Percentiles rank a stretch among this genome's conserved stretches.
These are phyloP conservation scores for Peziza echinospora DNA, from an alignment of 495 filamentous ascomycete genomes.

Conservation along the genomic window DNA sequence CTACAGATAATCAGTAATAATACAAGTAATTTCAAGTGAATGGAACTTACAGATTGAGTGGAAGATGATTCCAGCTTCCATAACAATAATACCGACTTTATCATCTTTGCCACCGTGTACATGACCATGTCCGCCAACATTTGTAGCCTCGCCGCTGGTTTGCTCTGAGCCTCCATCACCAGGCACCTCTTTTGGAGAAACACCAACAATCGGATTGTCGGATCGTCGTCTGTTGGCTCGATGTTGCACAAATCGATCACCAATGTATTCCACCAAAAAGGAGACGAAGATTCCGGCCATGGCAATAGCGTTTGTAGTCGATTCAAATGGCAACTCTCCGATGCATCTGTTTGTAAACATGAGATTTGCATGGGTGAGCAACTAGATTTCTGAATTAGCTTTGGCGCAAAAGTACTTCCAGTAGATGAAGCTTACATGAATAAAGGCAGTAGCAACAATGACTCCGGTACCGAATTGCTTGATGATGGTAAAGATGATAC, in stretches of 20 bases:
- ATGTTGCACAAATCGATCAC: conserved; percentile 27
- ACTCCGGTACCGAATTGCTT: conserved; percentile 59
- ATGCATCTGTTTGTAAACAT: conserved; percentile 45
- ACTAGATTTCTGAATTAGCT: conserved; percentile 1
- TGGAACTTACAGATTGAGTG: conserved; percentile 36
- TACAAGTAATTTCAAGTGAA: neutral
- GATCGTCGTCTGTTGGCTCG: neutral
- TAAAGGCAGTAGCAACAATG: conserved; percentile 47
- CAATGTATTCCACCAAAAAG: conserved; percentile 37
- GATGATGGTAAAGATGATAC: conserved; percentile 29
- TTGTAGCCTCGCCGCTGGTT: neutral
- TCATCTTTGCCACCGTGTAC: conserved; percentile 23
- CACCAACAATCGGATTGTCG: conserved; percentile 3
- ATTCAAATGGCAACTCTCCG: conserved; percentile 36
- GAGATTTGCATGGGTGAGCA: conserved; percentile 39
- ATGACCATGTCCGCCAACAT: conserved; percentile 15
- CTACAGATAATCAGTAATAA: conserved; percentile 15
- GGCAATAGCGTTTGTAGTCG: conserved; percentile 36
- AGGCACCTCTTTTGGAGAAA: neutral
- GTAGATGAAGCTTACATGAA: conserved; percentile 24
- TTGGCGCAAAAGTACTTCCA: conserved; percentile 7
- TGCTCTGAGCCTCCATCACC: neutral
- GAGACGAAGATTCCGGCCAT: conserved; percentile 44
- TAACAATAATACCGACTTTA: conserved; percentile 36
- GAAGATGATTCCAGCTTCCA: conserved; percentile 52